phyloP scores from a whole-genome alignment of 371 early-diverging fungal genomes.

The Syncephalastrum contaminatum region DNA sequence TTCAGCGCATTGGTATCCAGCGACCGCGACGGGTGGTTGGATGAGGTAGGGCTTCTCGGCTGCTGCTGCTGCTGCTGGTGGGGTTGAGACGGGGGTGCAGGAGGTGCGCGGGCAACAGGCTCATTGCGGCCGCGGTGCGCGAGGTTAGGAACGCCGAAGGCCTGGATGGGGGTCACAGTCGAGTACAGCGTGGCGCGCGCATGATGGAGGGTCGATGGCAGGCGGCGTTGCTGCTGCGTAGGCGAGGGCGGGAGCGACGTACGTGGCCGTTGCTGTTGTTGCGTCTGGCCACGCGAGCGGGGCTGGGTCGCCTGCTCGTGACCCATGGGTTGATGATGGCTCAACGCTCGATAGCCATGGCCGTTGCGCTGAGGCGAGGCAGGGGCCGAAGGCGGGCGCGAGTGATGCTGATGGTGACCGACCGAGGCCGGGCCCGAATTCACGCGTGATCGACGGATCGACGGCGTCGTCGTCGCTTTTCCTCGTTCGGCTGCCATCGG shows the following conservation, averaged over 20 bases:
- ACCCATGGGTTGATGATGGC: too few relatives aligned
- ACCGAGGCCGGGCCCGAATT: conserved; percentile 34
- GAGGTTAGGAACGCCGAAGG: background rate
- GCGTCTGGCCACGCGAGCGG: too few relatives aligned
- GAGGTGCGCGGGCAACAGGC: background rate
- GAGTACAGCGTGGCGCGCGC: conserved; percentile 4
- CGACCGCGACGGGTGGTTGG: conserved; percentile 21
- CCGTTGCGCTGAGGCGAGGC: too few relatives aligned
- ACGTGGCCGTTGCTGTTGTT: too few relatives aligned
- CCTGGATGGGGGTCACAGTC: background rate
- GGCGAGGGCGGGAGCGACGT: background rate
- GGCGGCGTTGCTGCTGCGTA: conserved; percentile 15
- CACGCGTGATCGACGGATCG: conserved; percentile 37
- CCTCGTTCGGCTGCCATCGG: background rate
- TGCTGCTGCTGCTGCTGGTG: conserved; percentile 13
- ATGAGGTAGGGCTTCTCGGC: background rate
- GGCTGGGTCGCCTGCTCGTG: too few relatives aligned
- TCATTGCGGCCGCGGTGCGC: conserved; percentile 2
- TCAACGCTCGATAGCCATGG: too few relatives aligned
- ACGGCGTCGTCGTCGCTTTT: background rate
- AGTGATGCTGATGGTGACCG: conserved; percentile 24
- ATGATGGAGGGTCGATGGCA: conserved; percentile 7
- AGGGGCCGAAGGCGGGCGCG: too few relatives aligned
- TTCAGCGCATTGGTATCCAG: conserved; percentile 39
- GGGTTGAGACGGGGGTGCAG: conserved; percentile 4